Evolutionary conservation across 345 rosid genomes (phyloP).

Genomic region (Adansonia digitata): DNA sequence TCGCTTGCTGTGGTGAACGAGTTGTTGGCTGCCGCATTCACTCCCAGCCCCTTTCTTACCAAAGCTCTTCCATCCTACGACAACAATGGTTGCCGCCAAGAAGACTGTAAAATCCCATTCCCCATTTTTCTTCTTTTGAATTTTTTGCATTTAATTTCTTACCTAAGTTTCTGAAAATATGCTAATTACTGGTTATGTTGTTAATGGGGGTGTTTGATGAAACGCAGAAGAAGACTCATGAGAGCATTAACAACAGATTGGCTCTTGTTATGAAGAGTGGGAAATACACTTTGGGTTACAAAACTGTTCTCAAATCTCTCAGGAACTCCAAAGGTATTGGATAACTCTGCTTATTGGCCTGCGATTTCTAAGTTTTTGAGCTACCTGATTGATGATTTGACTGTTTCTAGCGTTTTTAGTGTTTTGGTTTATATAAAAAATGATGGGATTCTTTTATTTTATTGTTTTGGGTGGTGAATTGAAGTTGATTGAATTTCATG

Average conservation of each 20-base stretch:
- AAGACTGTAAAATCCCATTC: constrained; percentile 37
- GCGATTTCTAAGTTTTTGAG: background rate
- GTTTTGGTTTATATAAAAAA: background rate
- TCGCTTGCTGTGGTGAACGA: background rate
- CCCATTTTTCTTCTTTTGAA: background rate
- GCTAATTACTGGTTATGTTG: background rate
- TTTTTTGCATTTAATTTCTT: background rate
- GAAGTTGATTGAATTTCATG: constrained; percentile 16
- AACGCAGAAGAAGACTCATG: constrained; percentile 58
- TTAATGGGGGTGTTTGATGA: background rate
- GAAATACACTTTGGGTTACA: constrained; percentile 46
- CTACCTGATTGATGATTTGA: background rate
- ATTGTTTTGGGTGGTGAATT: constrained; percentile 12
- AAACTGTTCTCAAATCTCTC: constrained; percentile 47
- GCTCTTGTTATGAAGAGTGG: constrained; percentile 65
- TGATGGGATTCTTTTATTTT: background rate
- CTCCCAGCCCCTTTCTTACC: background rate
- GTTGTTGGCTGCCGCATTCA: background rate
- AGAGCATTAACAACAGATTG: constrained; percentile 54
- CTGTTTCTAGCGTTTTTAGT: background rate
- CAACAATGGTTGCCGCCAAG: constrained; percentile 56
- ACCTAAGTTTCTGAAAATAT: background rate
- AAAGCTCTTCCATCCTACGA: constrained; percentile 7
- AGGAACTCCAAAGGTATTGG: constrained; percentile 38
- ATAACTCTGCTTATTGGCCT: background rate